These are phyloP conservation scores for Melanogaster broomeanus DNA, from an alignment of 768 basidiomycete species.

Conservation along the genomic window DNA sequence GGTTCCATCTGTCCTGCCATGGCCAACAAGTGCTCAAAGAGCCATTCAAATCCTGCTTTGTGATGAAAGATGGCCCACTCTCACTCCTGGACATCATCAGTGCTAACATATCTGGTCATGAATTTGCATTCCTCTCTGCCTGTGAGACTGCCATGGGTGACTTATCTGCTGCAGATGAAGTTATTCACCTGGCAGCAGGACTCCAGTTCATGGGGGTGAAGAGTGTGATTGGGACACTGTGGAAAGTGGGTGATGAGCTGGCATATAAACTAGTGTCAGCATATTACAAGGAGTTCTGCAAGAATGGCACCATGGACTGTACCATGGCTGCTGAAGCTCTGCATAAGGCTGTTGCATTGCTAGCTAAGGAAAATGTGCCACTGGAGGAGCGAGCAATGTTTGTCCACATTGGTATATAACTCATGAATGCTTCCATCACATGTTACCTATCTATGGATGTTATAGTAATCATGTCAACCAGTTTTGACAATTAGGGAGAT, in stretches of 20 bases:
- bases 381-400: constrained; percentile 4
- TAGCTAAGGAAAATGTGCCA: neutral
- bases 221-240: constrained; percentile 28
- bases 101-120: neutral
- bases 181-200: constrained; percentile 24
- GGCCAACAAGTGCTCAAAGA: constrained; percentile 4
- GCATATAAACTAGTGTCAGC: neutral
- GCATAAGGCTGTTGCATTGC: neutral
- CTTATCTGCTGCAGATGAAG: constrained; percentile 19
- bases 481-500: no score
- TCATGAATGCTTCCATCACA: no score
- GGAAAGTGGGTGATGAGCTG: constrained; percentile 17
- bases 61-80: constrained; percentile 6
- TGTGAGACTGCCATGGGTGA: constrained; percentile 27
- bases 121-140: constrained; percentile 23
- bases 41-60: constrained; percentile 17
- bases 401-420: constrained; percentile 6
- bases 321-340: neutral
- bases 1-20: constrained; percentile 27
- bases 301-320: neutral
- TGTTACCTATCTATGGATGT: no score
- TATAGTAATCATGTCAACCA: no score
- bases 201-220: constrained; percentile 22
- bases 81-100: constrained; percentile 3
- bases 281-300: constrained; percentile 9